Conservation (phyloP, 2,329 filamentous ascomycete species). For the Grosmannia penicillata region DNA sequence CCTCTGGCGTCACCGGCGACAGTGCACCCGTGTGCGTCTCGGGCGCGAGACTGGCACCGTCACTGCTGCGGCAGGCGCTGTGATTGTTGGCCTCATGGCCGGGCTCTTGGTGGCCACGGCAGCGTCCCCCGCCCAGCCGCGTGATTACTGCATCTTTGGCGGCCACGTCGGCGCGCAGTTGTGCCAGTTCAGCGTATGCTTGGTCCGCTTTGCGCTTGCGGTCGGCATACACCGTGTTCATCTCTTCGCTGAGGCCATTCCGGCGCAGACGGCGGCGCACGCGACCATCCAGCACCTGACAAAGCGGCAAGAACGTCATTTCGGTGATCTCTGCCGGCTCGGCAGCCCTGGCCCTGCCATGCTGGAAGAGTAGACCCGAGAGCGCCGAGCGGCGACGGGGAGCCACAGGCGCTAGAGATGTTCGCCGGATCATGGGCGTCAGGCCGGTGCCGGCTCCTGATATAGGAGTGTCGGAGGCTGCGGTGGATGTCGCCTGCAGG, state of each 20-base stretch:
- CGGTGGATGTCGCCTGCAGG: no score
- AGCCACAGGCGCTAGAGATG: constrained; percentile 26
- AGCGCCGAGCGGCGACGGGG: constrained; percentile 33
- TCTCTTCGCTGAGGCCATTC: constrained; percentile 42
- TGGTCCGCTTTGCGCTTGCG: constrained; percentile 25
- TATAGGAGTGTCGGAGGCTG: background rate
- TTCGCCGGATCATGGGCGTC: constrained; percentile 41
- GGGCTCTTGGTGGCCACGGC: background rate
- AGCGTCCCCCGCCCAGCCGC: no score
- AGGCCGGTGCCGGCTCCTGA: constrained; percentile 30
- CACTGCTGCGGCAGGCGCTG: constrained; percentile 1
- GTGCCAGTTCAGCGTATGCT: constrained; percentile 30
- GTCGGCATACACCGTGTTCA: constrained; percentile 35
- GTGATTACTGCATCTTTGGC: constrained; percentile 36
- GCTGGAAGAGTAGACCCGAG: no score
- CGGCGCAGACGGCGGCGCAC: constrained; percentile 41
- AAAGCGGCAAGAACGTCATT: constrained; percentile 32
- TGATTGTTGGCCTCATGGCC: background rate
- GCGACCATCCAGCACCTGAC: constrained; percentile 40
- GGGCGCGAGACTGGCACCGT: constrained; percentile 26
- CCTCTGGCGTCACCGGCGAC: constrained; percentile 10
- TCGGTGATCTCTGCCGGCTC: no score
- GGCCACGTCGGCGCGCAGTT: constrained; percentile 32
- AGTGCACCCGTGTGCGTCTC: constrained; percentile 5
- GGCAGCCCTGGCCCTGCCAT: no score